A percentile compares a stretch with the other conserved stretches of the same genome.
These are phyloP conservation scores for Pseudoturritis turrita DNA, from an alignment of 345 rosid species.

Conservation along the genomic window DNA sequence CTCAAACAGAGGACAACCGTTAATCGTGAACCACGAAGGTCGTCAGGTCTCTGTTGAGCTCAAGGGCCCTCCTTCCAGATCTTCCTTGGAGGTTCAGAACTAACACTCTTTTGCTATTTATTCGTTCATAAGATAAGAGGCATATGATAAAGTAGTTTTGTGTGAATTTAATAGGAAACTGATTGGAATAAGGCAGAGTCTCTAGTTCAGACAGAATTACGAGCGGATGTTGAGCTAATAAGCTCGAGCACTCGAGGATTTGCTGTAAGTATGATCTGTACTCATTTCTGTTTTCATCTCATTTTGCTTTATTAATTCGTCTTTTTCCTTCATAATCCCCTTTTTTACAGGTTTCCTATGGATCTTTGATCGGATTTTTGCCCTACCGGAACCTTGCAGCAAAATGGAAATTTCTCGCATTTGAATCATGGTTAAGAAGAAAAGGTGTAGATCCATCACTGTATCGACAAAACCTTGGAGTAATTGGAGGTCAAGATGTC, in stretches of 20 bases:
- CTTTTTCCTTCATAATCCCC: background rate
- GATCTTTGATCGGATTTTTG: constrained; percentile 77
- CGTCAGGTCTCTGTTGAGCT: constrained; percentile 32
- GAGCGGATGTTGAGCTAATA: constrained; percentile 71
- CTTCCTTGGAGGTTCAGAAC: constrained; percentile 52
- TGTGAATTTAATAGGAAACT: constrained; percentile 48
- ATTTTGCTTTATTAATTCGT: background rate
- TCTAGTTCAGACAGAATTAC: constrained; percentile 49
- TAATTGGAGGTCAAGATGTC: constrained; percentile 58
- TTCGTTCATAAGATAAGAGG: background rate
- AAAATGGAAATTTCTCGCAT: constrained; percentile 81
- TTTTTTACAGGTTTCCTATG: constrained; percentile 69
- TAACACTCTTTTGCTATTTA: background rate
- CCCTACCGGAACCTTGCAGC: constrained; percentile 82
- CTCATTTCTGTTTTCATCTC: constrained; percentile 5
- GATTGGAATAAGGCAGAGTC: constrained; percentile 78
- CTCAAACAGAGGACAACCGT: constrained; percentile 24
- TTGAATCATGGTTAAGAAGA: constrained; percentile 89
- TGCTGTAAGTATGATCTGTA: constrained; percentile 50
- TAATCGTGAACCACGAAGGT: constrained; percentile 26
- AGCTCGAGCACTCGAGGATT: constrained; percentile 82
- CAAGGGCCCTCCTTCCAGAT: constrained; percentile 37
- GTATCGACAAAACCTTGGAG: constrained; percentile 64
- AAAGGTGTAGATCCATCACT: constrained; percentile 82
- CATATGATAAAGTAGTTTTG: constrained; percentile 15